Base-by-base conservation (phyloP, 306 rosid species). In the Corylus americana region DNA sequence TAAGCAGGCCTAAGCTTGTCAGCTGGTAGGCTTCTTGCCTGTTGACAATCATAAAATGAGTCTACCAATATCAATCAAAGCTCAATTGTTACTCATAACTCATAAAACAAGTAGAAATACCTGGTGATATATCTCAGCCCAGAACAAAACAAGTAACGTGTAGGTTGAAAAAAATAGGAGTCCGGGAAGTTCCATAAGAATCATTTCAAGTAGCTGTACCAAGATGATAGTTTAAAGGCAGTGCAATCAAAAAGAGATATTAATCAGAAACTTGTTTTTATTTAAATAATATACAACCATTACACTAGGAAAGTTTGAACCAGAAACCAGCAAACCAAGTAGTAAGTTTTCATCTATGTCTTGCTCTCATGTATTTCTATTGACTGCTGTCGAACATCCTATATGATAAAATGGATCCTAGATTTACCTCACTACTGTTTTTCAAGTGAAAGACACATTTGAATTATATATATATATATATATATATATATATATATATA, bases 51-150 rank as follows among this genome's bases (percentile, higher is more conserved):
- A 80, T 17, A 81, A 79, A 79, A 66, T 48, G 55, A 74, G 80
- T 44, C 25, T 78, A 76, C n/a, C 17, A 7, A 63, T 57, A 42
- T 54, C 37, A 74, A 48, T 35, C 44, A 37, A 20, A 4, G 11
- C 11, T 54, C 62, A 75, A 25, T 11, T 45, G 77, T 20, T 35
- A 76, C 57, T 54, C 29, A 68, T 47, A 12, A 49, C 9, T 75
- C 54, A 59, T 68, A 35, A 69, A 29, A 51, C 29, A 79, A 68
- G 78, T 69, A 66, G 70, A 57, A 64, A 68, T 88, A 88, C 97
- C 92, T 92, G 96, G 82, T 91, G 85, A 79, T 89, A 89, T 78
- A 92, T 92, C 91, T 92, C 96, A 14, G 96, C 97, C 96, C 96
- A 92, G 84, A 92, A 91, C 77, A 92, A 82, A 71, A 92, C 90